Percentiles rank a stretch among this genome's conserved stretches.
These are phyloP conservation scores for Physcomitrellopsis africana DNA, from an alignment of 225 moss, liverwort and hornwort genomes.

Conservation along the genomic window DNA sequence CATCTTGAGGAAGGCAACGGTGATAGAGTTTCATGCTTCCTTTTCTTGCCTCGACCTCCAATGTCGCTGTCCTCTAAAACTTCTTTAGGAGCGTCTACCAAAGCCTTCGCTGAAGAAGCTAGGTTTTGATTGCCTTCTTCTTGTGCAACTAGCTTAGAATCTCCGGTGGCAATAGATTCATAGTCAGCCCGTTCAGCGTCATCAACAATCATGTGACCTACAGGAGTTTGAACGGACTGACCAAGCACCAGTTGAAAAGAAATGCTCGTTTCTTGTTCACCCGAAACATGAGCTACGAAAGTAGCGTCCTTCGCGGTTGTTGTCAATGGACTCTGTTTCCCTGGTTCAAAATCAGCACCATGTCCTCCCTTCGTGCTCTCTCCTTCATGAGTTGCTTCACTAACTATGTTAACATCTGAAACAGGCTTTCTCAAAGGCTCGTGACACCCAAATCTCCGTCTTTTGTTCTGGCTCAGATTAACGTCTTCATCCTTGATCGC, in stretches of 20 bases:
- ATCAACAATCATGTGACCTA: constrained; percentile 24
- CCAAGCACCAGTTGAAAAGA: constrained; percentile 15
- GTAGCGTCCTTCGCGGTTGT: constrained; percentile 18
- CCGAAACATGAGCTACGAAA: neutral
- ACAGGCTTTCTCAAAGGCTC: constrained; percentile 15
- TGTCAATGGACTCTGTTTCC: constrained; percentile 12
- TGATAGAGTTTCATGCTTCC: constrained; percentile 26
- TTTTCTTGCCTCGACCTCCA: constrained; percentile 40
- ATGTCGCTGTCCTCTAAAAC: constrained; percentile 25
- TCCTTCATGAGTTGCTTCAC: constrained; percentile 30
- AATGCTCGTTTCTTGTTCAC: constrained; percentile 13
- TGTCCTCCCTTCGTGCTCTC: constrained; percentile 15
- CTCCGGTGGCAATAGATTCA: constrained; percentile 22
- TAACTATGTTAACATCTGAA: constrained; percentile 1
- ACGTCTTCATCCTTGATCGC: neutral
- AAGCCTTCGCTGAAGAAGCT: neutral
- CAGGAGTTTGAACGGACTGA: constrained; percentile 16
- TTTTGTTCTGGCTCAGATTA: constrained; percentile 22
- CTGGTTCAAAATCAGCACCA: constrained; percentile 19
- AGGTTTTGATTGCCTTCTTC: constrained; percentile 19
- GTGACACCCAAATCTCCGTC: constrained; percentile 23
- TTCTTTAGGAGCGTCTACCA: neutral
- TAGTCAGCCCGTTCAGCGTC: neutral
- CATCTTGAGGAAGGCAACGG: constrained; percentile 28
- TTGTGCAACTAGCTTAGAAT: constrained; percentile 1